These are phyloP conservation scores for Trichoderma asperelloides DNA, from an alignment of 495 filamentous ascomycete species.

Conservation along the genomic window DNA sequence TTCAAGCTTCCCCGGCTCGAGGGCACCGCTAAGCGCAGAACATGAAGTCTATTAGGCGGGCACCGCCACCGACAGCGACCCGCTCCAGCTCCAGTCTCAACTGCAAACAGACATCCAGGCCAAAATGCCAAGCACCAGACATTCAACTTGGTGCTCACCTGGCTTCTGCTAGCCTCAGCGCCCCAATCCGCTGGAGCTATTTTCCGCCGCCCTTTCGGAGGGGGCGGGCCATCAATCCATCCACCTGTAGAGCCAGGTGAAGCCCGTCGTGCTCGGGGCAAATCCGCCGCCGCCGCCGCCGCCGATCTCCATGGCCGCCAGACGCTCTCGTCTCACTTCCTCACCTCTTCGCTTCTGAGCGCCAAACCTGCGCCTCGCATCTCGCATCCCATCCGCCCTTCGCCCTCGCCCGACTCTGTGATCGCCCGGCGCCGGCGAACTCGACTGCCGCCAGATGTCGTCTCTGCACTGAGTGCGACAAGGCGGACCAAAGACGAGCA, in stretches of 20 bases:
- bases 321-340: background rate
- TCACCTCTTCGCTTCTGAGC: background rate
- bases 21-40: background rate
- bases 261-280: background rate
- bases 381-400: too few relatives aligned
- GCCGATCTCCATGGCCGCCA: background rate
- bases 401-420: background rate
- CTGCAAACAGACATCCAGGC: background rate
- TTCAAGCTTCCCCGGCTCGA: background rate
- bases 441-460: background rate
- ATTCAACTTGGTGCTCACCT: background rate
- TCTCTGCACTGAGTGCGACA: background rate
- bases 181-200: constrained; percentile 3
- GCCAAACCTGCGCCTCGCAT: background rate
- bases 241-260: background rate
- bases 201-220: constrained; percentile 3
- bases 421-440: background rate
- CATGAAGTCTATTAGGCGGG: constrained; percentile 3
- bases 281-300: background rate
- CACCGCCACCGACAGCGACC: background rate
- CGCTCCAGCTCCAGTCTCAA: background rate
- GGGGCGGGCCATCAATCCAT: background rate
- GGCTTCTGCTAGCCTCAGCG: background rate
- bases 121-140: background rate
- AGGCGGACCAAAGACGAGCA: background rate